Evolutionary conservation across 2,329 filamentous ascomycete genomes (phyloP), one percentile per base, ranked within the genome.

Genomic region (Diplodia intermedia): DNA sequence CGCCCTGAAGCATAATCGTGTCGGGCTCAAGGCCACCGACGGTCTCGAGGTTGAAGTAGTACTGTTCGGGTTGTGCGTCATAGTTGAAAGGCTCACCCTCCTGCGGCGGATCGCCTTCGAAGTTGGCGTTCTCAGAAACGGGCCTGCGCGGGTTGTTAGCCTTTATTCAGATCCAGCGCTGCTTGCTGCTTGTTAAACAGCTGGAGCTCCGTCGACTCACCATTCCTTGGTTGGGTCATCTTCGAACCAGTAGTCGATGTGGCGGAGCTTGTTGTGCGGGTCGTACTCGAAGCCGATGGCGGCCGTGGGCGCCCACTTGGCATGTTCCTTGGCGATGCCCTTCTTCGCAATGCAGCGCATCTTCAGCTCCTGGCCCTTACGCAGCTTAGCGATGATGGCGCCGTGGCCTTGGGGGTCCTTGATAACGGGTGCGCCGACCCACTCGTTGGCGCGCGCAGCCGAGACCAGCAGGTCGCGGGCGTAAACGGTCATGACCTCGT

Each of bases 221-320:
- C 94, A 97, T 84, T 97, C 94, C 75, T 89, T 86, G 69, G 87
- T 86, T 1, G 92, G 81, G 80, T 96, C 91, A 73, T 90, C 87
- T 83, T 99, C 95, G 78, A 93, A 97, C 95, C 95, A 99, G 80
- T 97, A 88, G 75, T 97, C 92, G 67, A 95, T 85, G 80, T 99
- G 95, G 72, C 90, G 88, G 72, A 99, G 84, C 82, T 97, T 97
- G 83, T 99, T 99, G 80, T 96, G 91, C 69, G 95, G 95, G 78
- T 99, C 95, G 80, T 99, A 99, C 80, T 99, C 95, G 78, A 99
- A 99, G 29, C 93, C 94, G 50, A 99, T 90, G 3, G 95, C 95
- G 50, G 93, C 87, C 43, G 92, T 94, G 1, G 95, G 94, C 75
- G 93, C 91, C 95, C 95, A 99, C 81, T 99, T 99, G 11, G 95